Percentiles rank a stretch among this genome's conserved stretches.
Conservation (phyloP, 257 asterid species). For the Jacaranda copaia region DNA sequence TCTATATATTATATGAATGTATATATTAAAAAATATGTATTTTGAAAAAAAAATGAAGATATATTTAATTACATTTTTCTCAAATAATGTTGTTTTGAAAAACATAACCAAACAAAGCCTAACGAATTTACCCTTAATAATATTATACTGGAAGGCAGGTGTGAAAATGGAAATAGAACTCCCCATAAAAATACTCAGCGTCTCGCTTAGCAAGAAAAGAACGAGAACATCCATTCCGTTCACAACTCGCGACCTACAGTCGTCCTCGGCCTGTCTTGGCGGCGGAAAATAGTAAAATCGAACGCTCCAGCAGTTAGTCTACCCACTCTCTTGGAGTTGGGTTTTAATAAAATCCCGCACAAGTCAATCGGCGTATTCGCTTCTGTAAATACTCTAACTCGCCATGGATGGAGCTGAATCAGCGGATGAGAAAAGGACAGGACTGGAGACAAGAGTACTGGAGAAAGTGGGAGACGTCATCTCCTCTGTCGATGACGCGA, state of each 20-base stretch:
- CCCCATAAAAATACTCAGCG: too few species aligned
- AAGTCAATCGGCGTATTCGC: conserved; percentile 18
- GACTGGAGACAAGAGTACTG: conserved; percentile 54
- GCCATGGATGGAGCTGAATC: conserved; percentile 47
- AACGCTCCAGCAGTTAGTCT: background rate
- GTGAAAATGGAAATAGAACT: too few species aligned
- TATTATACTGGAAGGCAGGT: too few species aligned
- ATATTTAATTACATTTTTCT: too few species aligned
- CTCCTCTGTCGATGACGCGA: conserved; percentile 57
- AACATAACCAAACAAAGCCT: too few species aligned
- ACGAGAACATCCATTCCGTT: background rate
- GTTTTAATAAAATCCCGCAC: background rate
- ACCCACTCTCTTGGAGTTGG: background rate
- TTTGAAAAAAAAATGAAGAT: too few species aligned
- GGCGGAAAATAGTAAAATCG: background rate
- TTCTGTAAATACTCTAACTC: background rate
- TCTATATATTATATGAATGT: too few species aligned
- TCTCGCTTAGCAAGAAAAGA: too few species aligned
- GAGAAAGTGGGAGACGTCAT: conserved; percentile 70
- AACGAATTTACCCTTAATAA: too few species aligned
- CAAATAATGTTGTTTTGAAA: too few species aligned
- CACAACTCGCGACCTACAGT: background rate
- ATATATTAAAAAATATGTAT: too few species aligned
- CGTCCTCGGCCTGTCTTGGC: background rate
- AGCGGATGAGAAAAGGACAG: conserved; percentile 38